phyloP scores from a whole-genome alignment of 768 basidiomycete genomes.

The Boletus sp. region DNA sequence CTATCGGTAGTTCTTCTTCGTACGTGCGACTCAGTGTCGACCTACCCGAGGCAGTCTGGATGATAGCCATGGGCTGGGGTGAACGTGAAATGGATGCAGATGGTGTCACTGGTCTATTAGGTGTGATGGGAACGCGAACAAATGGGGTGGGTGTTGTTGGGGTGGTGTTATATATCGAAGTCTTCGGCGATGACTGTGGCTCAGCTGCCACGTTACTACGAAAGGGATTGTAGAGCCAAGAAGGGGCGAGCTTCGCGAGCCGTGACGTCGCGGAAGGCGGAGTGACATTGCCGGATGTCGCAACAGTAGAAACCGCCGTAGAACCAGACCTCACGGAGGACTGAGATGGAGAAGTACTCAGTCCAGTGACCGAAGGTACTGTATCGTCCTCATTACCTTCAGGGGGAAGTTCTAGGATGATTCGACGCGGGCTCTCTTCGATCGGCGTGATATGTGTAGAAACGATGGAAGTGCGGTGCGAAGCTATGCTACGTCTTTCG shows the following conservation, averaged over 20 bases:
- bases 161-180: conserved; percentile 38
- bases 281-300: conserved; percentile 10
- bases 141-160: conserved; percentile 23
- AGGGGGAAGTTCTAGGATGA: conserved; percentile 49
- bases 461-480: conserved; percentile 49
- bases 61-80: conserved; percentile 42
- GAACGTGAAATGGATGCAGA: conserved; percentile 34
- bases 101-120: conserved; percentile 29
- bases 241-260: conserved; percentile 60
- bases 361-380: conserved; percentile 32
- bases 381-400: conserved; percentile 34
- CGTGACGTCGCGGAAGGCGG: conserved; percentile 34
- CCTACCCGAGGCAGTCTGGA: conserved; percentile 37
- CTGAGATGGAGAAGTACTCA: conserved; percentile 66
- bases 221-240: conserved; percentile 82
- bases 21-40: conserved; percentile 49
- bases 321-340: conserved; percentile 56
- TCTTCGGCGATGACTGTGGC: conserved; percentile 48
- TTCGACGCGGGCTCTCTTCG: conserved; percentile 63
- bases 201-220: conserved; percentile 55
- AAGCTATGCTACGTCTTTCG: conserved; percentile 39
- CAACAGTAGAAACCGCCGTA: conserved; percentile 33
- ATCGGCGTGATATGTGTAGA: conserved; percentile 56
- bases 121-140: conserved; percentile 29
- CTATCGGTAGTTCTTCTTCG: conserved; percentile 52